Percentiles rank a stretch among this genome's conserved stretches.
These are phyloP conservation scores for Yarrowia sp. DNA, from an alignment of 805 yeast species.

Conservation along the genomic window DNA sequence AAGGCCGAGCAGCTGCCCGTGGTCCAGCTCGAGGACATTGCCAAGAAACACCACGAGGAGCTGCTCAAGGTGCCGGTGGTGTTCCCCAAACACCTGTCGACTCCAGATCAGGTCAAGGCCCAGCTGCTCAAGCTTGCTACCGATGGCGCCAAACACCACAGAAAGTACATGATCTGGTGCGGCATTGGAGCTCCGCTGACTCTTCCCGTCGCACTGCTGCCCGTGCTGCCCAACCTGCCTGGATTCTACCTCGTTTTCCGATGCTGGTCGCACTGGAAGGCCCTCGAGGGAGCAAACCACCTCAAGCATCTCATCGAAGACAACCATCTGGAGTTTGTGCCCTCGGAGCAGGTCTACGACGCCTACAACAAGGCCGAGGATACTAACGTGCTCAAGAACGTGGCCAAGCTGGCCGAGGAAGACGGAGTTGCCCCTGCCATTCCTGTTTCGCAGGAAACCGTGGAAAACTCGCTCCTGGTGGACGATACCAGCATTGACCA, in stretches of 20 bases:
- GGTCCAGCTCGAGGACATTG: constrained; percentile 42
- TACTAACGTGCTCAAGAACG: constrained; percentile 43
- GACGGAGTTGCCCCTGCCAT: not conserved
- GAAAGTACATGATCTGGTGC: constrained; percentile 60
- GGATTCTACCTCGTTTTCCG: constrained; percentile 86
- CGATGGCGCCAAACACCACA: constrained; percentile 60
- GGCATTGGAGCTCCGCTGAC: constrained; percentile 74
- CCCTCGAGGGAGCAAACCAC: constrained; percentile 75
- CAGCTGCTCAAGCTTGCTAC: constrained; percentile 57
- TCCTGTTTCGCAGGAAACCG: not conserved
- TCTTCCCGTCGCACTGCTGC: constrained; percentile 78
- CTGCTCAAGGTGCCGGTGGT: constrained; percentile 52
- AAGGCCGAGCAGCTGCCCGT: constrained; percentile 41
- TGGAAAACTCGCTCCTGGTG: constrained; percentile 48
- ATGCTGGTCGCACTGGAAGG: constrained; percentile 83
- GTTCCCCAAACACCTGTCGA: constrained; percentile 56
- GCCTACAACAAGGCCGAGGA: constrained; percentile 47
- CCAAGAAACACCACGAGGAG: constrained; percentile 41
- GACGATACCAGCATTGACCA: constrained; percentile 56
- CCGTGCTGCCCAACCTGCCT: constrained; percentile 90
- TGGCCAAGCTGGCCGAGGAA: not conserved
- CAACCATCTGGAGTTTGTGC: constrained; percentile 50
- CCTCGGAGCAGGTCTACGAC: constrained; percentile 41
- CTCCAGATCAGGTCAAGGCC: constrained; percentile 46
- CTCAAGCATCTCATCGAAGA: constrained; percentile 61